A percentile compares a stretch with the other conserved stretches of the same genome.
Evolutionary conservation across 805 yeast species (phyloP).

Genomic region (Metschnikowia matae): DNA sequence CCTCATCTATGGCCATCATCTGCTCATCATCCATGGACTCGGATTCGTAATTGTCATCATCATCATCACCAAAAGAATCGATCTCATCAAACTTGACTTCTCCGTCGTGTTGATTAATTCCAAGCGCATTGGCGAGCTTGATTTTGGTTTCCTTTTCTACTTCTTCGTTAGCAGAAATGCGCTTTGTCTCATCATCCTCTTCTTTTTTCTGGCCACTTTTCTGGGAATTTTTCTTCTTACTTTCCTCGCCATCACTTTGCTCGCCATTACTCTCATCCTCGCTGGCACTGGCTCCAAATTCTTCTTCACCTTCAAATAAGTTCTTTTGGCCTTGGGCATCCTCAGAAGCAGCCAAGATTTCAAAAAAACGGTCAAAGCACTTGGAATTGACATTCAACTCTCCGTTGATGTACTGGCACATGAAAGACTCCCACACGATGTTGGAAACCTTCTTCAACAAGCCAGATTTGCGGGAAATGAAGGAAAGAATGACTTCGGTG

Average conservation of each 20-base stretch:
- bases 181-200: conserved; percentile 13
- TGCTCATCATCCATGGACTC: conserved; percentile 90
- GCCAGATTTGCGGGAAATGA: conserved; percentile 37
- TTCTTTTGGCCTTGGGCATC: conserved; percentile 75
- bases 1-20: conserved; percentile 91
- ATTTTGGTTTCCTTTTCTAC: conserved; percentile 48
- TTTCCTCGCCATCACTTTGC: conserved; percentile 6
- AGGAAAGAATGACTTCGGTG: conserved; percentile 44
- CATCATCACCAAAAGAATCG: conserved; percentile 39
- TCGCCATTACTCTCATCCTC: conserved; percentile 13
- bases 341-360: conserved; percentile 54
- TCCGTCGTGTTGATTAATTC: conserved; percentile 49
- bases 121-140: conserved; percentile 67
- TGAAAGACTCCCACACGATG: conserved; percentile 39
- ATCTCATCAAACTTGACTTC: conserved; percentile 43
- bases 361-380: conserved; percentile 33
- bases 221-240: neutral
- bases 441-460: conserved; percentile 35
- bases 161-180: conserved; percentile 9
- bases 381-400: conserved; percentile 25
- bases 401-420: conserved; percentile 31
- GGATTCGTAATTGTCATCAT: conserved; percentile 58
- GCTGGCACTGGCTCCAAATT: conserved; percentile 22
- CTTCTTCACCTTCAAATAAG: conserved; percentile 61
- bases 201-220: neutral